Base-by-base conservation (phyloP, 805 yeast species). In the Yarrowia deformans region DNA sequence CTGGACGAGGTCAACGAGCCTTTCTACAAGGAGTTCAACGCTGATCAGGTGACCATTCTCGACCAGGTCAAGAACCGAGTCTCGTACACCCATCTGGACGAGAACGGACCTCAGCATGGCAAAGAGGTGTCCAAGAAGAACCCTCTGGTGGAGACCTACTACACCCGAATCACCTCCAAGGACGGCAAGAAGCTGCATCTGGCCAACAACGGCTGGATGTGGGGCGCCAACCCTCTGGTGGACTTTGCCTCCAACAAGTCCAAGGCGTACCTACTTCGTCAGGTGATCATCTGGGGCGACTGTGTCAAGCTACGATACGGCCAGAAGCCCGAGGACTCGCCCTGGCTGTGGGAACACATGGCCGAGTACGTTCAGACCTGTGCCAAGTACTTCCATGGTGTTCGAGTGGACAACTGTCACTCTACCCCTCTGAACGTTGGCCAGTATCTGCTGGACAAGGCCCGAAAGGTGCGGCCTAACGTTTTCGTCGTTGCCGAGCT, bases 121-220 rank as follows among this genome's bases (percentile, higher is more conserved):
- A 98, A 98, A 3, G 52, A 67, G 18, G 82, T 91, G 60, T 84
- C 86, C 14, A 77, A 79, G 4, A 73, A 80, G 3, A 75, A 79
- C 3, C 97, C 97, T 0, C 81, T 94, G 46, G 85, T 90, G 1
- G 98, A 94, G 78, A 88, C 93, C 5, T 94, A 94, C 78, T 94
- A 95, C 77, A 92, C 98, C 1, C 81, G 93, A 70, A 86, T 93
- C 73, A 76, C 73, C 2, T 84, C 78, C 61, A 77, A 79, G 0
- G 81, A 82, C 60, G 94, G 93, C 2, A 81, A 84, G 46, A 88
- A 88, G 80, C 72, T 76, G 8, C 80, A 78, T 2, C 81, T 94
- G 70, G 98, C 97, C 3, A 95, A 95, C 76, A 94, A 95, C 75
- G 99, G 99, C 58, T 94, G 98, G 98, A 92, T 95, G 69, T 94